Base-by-base conservation (phyloP, 805 yeast species). In the Wickerhamiella kurtzmanii region DNA sequence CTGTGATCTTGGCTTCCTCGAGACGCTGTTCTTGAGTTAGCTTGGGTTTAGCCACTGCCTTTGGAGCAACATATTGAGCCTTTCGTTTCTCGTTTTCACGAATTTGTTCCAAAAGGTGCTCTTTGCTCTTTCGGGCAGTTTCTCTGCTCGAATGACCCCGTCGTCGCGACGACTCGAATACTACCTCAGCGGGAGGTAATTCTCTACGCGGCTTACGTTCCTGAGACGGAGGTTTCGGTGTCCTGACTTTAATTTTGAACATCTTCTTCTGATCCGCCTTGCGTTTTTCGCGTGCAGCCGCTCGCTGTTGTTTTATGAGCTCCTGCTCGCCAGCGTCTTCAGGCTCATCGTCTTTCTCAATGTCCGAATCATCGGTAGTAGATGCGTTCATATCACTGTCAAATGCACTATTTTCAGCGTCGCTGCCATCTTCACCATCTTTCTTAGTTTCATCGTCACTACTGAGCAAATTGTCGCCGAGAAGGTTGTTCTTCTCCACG, bases 1-100 rank as follows among this genome's bases (percentile, higher is more conserved):
- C 98, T 0, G 96, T 92, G 55, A 80, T 82, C 41, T 79, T 68
- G 1, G 98, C 97, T 60, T 86, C 92, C n/a, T 73, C 80, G 41
- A 82, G 63, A 37, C 80, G 67, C 58, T 82, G 85, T 49, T 76
- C 86, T 55, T 82, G 82, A 0, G 92, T 81, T 57, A 77, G 65
- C 48, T 54, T 56, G 25, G 53, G 60, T 19, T 53, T 60, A 44
- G 44, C 48, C 41, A 53, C 49, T n/a, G 48, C 48, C 21, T 49
- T 52, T 0, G 66, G 64, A 2, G 69, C 68, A 16, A 69, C 65
- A 44, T 63, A 58, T 28, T 58, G 59, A 9, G 64, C 63, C 49
- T 76, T 66, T 56, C 81, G 71, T 48, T 73, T 73, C 62, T 83
- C 92, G 50, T 77, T 79, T 55, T 74, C 77, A 48, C 79, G 73